A percentile compares a stretch with the other conserved stretches of the same genome.
Conservation (phyloP, 805 yeast species). For the Zygosaccharomyces bisporus region DNA sequence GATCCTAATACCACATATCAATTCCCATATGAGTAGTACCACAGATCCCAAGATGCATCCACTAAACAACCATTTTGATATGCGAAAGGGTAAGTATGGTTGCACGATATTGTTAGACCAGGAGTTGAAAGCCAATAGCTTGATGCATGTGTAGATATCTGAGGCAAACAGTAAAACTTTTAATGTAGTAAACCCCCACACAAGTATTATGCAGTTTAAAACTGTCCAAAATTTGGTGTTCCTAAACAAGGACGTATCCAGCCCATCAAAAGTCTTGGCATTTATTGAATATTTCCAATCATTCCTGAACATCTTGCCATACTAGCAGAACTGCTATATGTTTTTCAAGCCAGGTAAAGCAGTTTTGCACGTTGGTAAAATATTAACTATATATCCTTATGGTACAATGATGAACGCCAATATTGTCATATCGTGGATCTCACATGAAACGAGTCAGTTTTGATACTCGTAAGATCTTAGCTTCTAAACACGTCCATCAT, state of each 20-base stretch:
- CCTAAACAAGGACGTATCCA: constrained; percentile 26
- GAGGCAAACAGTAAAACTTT: constrained; percentile 54
- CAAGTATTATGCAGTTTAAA: constrained; percentile 20
- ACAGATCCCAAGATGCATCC: constrained; percentile 76
- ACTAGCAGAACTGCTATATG: background rate
- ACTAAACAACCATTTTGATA: constrained; percentile 67
- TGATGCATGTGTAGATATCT: constrained; percentile 77
- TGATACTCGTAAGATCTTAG: background rate
- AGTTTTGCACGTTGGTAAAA: background rate
- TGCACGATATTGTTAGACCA: constrained; percentile 56
- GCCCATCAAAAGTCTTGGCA: constrained; percentile 27
- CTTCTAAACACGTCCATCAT: constrained; percentile 1
- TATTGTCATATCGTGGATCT: background rate
- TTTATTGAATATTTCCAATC: constrained; percentile 29
- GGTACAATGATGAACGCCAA: background rate
- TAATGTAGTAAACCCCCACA: constrained; percentile 41
- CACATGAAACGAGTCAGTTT: constrained; percentile 3
- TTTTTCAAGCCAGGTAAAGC: background rate
- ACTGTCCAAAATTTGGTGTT: constrained; percentile 24
- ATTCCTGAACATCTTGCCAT: constrained; percentile 21
- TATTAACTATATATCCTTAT: background rate
- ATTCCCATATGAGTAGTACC: constrained; percentile 52
- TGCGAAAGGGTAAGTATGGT: constrained; percentile 48
- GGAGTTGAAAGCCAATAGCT: constrained; percentile 63
- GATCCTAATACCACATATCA: constrained; percentile 53